phyloP scores from a whole-genome alignment of 2,329 filamentous ascomycete genomes.

The Lecanosticta acicola region DNA sequence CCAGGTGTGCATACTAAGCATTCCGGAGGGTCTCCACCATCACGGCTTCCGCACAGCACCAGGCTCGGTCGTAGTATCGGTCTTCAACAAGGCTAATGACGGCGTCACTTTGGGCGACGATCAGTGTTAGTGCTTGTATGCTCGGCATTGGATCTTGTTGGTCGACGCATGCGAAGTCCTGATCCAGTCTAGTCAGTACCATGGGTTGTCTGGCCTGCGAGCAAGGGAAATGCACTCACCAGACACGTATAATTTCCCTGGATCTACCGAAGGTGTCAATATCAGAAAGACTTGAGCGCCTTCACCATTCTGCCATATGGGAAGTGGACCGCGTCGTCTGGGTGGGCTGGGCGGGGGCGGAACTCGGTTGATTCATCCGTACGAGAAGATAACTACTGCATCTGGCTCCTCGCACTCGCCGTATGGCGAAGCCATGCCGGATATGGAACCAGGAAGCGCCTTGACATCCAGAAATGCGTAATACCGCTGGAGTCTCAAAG shows the following conservation, averaged over 20 bases:
- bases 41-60: constrained; percentile 36
- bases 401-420: neutral
- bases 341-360: neutral
- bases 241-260: neutral
- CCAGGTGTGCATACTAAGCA: neutral
- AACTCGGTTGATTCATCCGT: constrained; percentile 4
- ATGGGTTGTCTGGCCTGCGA: neutral
- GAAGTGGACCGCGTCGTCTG: constrained; percentile 2
- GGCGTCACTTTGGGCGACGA: constrained; percentile 38
- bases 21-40: neutral
- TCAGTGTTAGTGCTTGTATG: constrained; percentile 34
- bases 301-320: constrained; percentile 1
- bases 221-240: neutral
- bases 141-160: constrained; percentile 35
- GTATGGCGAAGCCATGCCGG: constrained; percentile 2
- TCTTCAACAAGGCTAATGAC: constrained; percentile 38
- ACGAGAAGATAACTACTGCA: constrained; percentile 6
- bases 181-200: neutral
- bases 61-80: constrained; percentile 35
- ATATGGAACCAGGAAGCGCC: constrained; percentile 3
- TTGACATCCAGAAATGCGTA: constrained; percentile 1
- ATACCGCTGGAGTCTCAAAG: constrained; percentile 3
- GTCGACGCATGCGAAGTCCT: constrained; percentile 39
- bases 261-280: neutral
- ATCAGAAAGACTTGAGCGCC: neutral